Conservation (phyloP, 2,329 filamentous ascomycete species). For the Aurifilum marmelostoma region DNA sequence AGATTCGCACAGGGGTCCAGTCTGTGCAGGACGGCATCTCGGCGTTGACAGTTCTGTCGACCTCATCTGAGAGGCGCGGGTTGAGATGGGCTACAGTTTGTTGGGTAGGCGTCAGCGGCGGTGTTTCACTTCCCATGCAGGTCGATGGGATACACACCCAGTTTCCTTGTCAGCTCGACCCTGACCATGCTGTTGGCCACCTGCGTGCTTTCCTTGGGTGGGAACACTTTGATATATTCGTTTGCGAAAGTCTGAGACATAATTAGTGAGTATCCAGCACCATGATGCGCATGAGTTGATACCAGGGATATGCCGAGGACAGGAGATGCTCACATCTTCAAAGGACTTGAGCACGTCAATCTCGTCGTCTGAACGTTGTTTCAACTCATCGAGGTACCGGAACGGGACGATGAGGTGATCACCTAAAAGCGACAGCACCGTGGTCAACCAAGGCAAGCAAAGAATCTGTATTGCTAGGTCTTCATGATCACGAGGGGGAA, state of each 20-base stretch:
- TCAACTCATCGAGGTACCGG: conserved; percentile 36
- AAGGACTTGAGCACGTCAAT: conserved; percentile 35
- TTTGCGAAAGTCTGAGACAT: conserved; percentile 12
- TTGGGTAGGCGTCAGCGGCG: neutral
- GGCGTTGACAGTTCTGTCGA: conserved; percentile 14
- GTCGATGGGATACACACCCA: conserved; percentile 8
- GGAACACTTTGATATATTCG: conserved; percentile 23
- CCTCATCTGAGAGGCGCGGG: conserved; percentile 15
- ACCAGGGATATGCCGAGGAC: neutral
- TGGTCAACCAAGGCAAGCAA: neutral
- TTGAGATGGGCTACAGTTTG: conserved; percentile 16
- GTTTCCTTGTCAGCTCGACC: conserved; percentile 19
- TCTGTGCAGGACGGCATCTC: conserved; percentile 15
- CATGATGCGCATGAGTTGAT: neutral
- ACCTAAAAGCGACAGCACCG: conserved; percentile 24
- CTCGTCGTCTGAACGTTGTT: conserved; percentile 35
- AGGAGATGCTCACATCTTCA: conserved; percentile 16
- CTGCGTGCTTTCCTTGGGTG: conserved; percentile 21
- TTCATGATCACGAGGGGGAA: too few species aligned
- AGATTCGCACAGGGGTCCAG: conserved; percentile 37
- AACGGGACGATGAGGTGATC: conserved; percentile 38
- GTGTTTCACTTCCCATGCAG: too few species aligned
- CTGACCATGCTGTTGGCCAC: conserved; percentile 21
- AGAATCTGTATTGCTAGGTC: too few species aligned
- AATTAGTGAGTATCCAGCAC: neutral